Conservation (phyloP, 2,329 filamentous ascomycete species). For the Fusarium keratoplasticum region DNA sequence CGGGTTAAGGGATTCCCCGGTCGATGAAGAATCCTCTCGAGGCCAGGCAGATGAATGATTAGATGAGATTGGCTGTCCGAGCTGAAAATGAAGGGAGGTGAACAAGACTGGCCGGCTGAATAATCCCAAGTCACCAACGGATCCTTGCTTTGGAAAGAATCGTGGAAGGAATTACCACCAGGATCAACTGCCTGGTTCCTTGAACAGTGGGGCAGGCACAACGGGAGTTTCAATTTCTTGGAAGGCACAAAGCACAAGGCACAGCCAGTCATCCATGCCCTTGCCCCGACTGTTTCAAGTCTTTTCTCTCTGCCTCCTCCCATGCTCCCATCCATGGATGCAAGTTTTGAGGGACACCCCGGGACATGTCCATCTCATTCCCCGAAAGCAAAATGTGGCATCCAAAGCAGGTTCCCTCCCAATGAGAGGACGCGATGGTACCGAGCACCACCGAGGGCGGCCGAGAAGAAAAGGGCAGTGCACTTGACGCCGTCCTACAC, state of each 20-base stretch:
- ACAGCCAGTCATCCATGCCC: slow-evolving; percentile 15
- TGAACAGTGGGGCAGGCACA: not conserved
- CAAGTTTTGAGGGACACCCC: slow-evolving; percentile 8
- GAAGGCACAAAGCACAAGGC: not conserved
- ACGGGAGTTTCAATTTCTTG: slow-evolving; percentile 8
- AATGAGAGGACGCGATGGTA: not conserved
- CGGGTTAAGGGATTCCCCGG: slow-evolving; percentile 4
- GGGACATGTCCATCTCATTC: slow-evolving; percentile 1
- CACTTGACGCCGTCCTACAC: not conserved
- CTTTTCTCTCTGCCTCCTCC: slow-evolving; percentile 16
- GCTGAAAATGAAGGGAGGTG: slow-evolving; percentile 25
- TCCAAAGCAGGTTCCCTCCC: not conserved
- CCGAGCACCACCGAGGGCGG: slow-evolving; percentile 3
- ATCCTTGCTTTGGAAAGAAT: slow-evolving; percentile 19
- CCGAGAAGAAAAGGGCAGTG: slow-evolving; percentile 4
- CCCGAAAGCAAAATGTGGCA: slow-evolving; percentile 28
- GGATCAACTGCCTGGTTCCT: slow-evolving; percentile 1
- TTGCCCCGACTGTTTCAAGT: slow-evolving; percentile 29
- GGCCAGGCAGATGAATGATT: not conserved
- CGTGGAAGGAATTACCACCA: slow-evolving; percentile 5
- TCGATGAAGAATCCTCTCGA: not conserved
- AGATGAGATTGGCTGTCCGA: slow-evolving; percentile 7
- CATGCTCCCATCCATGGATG: slow-evolving; percentile 1
- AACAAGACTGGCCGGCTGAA: slow-evolving; percentile 23
- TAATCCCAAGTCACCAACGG: slow-evolving; percentile 14